These are phyloP conservation scores for Tuber magnatum DNA, from an alignment of 495 filamentous ascomycete species.

Conservation along the genomic window DNA sequence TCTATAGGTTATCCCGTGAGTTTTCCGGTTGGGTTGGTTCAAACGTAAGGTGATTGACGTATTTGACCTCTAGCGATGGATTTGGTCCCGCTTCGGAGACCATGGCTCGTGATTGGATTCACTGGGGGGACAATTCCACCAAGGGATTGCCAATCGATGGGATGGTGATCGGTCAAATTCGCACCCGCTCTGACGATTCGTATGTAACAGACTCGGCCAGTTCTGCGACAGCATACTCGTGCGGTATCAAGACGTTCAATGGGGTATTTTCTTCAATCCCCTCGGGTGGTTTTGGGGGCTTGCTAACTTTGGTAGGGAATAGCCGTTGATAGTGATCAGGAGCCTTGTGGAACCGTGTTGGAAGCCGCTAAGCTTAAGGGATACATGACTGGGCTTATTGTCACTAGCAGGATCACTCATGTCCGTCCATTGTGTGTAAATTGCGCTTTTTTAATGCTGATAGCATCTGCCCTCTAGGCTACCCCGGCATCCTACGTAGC, in stretches of 20 bases:
- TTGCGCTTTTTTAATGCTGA: neutral
- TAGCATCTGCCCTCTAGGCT: conserved; percentile 17
- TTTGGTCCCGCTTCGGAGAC: conserved; percentile 41
- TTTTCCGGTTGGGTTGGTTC: neutral
- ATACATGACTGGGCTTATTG: conserved; percentile 41
- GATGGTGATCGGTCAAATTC: conserved; percentile 41
- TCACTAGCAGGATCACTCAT: conserved; percentile 42
- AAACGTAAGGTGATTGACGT: neutral
- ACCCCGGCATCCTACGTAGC: conserved; percentile 40
- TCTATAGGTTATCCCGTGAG: conserved; percentile 34
- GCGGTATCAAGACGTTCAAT: conserved; percentile 42
- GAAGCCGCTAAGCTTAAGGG: conserved; percentile 41
- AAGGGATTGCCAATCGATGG: conserved; percentile 37
- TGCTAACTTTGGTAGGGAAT: conserved; percentile 16
- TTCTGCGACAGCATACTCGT: conserved; percentile 42
- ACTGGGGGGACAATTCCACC: conserved; percentile 40
- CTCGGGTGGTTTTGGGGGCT: neutral
- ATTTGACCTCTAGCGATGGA: conserved; percentile 31
- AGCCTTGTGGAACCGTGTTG: conserved; percentile 40
- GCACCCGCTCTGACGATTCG: conserved; percentile 39
- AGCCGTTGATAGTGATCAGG: conserved; percentile 31
- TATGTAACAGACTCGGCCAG: conserved; percentile 42
- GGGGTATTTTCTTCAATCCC: conserved; percentile 14
- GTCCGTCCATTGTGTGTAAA: conserved; percentile 15
- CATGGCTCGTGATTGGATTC: conserved; percentile 40